Base-by-base conservation (phyloP, 495 filamentous ascomycete species). In the Neurospora sp. region DNA sequence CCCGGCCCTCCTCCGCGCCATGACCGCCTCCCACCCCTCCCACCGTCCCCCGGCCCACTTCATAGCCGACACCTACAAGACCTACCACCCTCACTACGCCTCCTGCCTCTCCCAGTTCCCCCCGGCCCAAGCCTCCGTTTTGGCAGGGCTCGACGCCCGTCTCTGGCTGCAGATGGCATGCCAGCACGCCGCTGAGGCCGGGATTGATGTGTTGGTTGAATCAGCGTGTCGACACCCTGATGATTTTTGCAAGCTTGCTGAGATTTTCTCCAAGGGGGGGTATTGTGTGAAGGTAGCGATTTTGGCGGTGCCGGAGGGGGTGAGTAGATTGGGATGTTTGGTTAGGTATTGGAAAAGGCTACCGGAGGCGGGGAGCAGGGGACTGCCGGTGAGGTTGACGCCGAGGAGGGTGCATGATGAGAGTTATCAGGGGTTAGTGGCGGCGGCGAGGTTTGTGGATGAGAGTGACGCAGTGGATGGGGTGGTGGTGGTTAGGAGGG, bases 1-100 rank as follows among this genome's bases (percentile, higher is more conserved):
- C 82, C 8, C 72, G n/a, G n/a, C 71, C 23, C 72, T 84, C 69
- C 72, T 72, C 41, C 4, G 31, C 23, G 74, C 79, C 73, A 39
- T 84, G 39, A 20, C 48, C 69, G 40, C 23, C 4, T 70, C 69
- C 39, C 12, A 37, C 40, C 54, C 35, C 14, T 20, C 41, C 9
- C 59, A 74, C 40, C 44, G 12, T 9, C 0, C 35, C 1, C 76
- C 74, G 35, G 76, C 77, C 4, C 83, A 84, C 76, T 78, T 84
- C 71, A 80, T 83, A 71, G 82, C 83, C 40, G 83, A 84, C 80
- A 81, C 79, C 14, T 84, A 83, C 81, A 84, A 84, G 70, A 80
- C 80, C n/a, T 81, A 82, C 76, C 83, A 84, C 76, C 83, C 83
- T 0, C 37, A 71, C 40, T 83, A 82, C 76, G 8, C 11, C 5